Evolutionary conservation across 2,329 filamentous ascomycete genomes (phyloP), one percentile per base, ranked within the genome.

Genomic region (Plectosphaerella plurivora): DNA sequence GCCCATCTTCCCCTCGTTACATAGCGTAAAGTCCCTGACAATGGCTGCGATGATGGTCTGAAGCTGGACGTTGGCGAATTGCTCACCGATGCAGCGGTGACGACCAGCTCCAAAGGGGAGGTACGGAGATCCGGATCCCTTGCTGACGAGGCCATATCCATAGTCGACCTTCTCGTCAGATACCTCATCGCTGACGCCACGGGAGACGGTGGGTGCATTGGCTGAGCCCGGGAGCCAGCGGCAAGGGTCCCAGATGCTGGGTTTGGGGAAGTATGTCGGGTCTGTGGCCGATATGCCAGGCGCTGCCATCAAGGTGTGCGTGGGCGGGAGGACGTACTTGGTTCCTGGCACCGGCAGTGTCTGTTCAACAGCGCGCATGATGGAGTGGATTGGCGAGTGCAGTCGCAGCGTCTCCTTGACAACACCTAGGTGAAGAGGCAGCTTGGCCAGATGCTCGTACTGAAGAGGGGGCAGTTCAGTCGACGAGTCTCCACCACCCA

Each of bases 71-170:
- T 89, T 89, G 1, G 87, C 86, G 65, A 89, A 90, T 64, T 88
- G 86, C 71, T 90, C 87, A n/a, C 87, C 87, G 54, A 90, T 89
- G 60, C 87, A 90, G 18, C 87, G 74, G 65, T 90, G 87, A 44
- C 87, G 74, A 1, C 87, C 87, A 0, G 85, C 87, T 2, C 87
- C 87, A 61, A 90, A 90, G 0, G 87, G 87, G 2, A 89, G 71
- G 62, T 89, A 69, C 2, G 65, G 66, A 25, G 68, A 72, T 35
- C 59, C 59, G 1, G 67, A 65, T 20, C 65, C 68, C 56, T 66
- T 68, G 41, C 61, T 62, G 4, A 66, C 59, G 7, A 56, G 50
- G 2, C 61, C 62, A 22, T 70, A 65, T 3, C 65, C 67, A 33
- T 68, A 66, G 36, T 67, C 57, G 3, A 59, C 53, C 1, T 64